Base-by-base conservation (phyloP, 1,139 yeast genomes). In the Lodderomyces theae region DNA sequence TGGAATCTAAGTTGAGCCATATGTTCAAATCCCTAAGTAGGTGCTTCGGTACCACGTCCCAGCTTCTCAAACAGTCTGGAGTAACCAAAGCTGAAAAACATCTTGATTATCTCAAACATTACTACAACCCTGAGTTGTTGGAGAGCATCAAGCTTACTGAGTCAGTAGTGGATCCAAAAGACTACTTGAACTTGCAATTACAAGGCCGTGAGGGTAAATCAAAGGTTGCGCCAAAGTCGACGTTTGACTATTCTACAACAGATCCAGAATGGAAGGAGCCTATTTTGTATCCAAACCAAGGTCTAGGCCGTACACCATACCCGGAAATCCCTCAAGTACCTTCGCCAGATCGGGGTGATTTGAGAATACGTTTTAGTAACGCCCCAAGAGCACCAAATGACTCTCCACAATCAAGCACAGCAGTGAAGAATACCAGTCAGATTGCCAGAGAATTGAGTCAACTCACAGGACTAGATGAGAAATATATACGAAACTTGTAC, bases 71-170 rank as follows among this genome's bases (percentile, higher is more conserved):
- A 10, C 31, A 28, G 15, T 28, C 31, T 4, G 31, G 31, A 3
- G 31, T n/a, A 13, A 15, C 31, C 31, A 28, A 28, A 28, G 31
- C 56, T 10, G 52, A 57, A 21, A 57, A 71, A 44, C 94, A 86
- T 60, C 52, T 82, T 47, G 75, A 80, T 38, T 77, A 75, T 48
- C 74, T 87, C 49, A 66, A 77, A 37, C 77, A 86, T 57, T 87
- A 79, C 65, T 87, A 87, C 59, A 78, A 87, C 8, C 88, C 88
- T 22, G 83, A 82, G 43, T 70, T 89, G 40, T 76, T 90, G 48
- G 85, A 87, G 56, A 80, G 95, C 42, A 87, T 90, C 52, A 70
- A 86, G 52, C 74, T 85, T 39, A 85, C 97, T 1, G 96, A 90
- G 63, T 70, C 86, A 4, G 72, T 78, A 29, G 80, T 88, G 40